Percentiles rank a stretch among this genome's conserved stretches.
These are phyloP conservation scores for Chlamydomonas incerta DNA, from an alignment of 139 green algal genomes.

Conservation along the genomic window DNA sequence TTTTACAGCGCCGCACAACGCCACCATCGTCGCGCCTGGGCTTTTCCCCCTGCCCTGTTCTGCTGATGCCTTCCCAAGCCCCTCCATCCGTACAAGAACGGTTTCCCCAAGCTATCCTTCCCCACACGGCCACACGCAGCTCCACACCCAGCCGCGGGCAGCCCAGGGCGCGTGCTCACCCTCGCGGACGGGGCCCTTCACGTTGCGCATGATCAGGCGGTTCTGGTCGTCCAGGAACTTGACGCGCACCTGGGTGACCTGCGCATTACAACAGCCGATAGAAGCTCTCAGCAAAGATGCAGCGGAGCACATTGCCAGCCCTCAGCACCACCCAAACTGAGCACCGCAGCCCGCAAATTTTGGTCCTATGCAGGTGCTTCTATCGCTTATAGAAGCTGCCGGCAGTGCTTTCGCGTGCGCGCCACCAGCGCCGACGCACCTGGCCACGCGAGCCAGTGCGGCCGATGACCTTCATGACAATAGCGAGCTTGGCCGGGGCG, in stretches of 20 bases:
- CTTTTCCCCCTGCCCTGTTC: too few species aligned
- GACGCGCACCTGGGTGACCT: conserved; percentile 99
- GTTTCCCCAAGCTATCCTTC: too few species aligned
- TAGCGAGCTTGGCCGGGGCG: conserved; percentile 94
- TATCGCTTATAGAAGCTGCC: neutral
- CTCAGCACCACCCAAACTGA: too few species aligned
- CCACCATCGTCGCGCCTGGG: too few species aligned
- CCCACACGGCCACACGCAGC: neutral
- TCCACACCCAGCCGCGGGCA: neutral
- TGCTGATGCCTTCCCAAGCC: too few species aligned
- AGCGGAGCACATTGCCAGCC: too few species aligned
- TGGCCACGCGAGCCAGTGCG: conserved; percentile 97
- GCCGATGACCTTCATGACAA: conserved; percentile 99
- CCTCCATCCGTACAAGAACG: too few species aligned
- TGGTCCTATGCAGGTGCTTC: neutral
- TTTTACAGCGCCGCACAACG: too few species aligned
- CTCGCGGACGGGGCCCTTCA: conserved; percentile 99
- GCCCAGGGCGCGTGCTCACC: too few species aligned
- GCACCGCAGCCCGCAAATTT: too few species aligned
- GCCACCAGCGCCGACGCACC: conserved; percentile 62
- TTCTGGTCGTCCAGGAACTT: conserved; percentile 99
- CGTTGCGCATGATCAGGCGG: conserved; percentile 99
- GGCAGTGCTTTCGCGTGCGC: neutral
- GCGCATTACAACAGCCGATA: neutral
- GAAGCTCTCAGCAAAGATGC: too few species aligned